Conservation (phyloP, 1,284 basidiomycete species). For the Ustilago loliicola region DNA sequence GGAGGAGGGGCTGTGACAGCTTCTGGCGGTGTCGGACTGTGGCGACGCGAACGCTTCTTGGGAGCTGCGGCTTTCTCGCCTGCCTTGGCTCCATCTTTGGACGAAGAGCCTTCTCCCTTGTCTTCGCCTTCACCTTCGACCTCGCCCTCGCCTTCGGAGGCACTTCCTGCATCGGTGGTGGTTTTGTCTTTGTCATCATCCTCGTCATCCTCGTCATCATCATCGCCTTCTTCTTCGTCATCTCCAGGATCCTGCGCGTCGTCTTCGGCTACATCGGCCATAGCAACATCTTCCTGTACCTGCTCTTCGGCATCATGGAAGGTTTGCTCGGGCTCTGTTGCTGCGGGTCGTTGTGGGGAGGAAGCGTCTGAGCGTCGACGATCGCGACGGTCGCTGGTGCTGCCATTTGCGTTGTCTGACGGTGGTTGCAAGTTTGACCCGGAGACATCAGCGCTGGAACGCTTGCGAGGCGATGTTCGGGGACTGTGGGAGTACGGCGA, state of each 20-base stretch:
- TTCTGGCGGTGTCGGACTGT: constrained; percentile 40
- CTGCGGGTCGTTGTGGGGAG: constrained; percentile 13
- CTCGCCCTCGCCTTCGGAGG: constrained; percentile 54
- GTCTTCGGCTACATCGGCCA: constrained; percentile 28
- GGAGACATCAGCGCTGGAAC: constrained; percentile 32
- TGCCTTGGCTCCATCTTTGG: constrained; percentile 41
- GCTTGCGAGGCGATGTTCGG: constrained; percentile 47
- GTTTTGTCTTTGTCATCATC: constrained; percentile 56
- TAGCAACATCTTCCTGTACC: constrained; percentile 22
- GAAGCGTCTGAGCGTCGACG: constrained; percentile 21
- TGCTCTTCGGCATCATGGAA: constrained; percentile 37
- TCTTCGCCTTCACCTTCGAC: constrained; percentile 51
- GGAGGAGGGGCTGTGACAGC: constrained; percentile 24
- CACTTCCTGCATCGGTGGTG: constrained; percentile 51
- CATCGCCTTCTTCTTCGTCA: constrained; percentile 26
- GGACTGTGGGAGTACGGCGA: constrained; percentile 40
- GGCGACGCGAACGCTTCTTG: constrained; percentile 42
- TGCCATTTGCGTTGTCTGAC: constrained; percentile 12
- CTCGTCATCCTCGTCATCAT: constrained; percentile 47
- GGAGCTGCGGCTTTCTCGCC: constrained; percentile 31
- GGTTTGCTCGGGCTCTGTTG: constrained; percentile 15
- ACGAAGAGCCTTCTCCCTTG: constrained; percentile 37
- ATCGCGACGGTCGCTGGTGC: constrained; percentile 11
- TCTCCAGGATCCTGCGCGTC: constrained; percentile 5
- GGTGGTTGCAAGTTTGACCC: constrained; percentile 22